Evolutionary conservation across 2,329 filamentous ascomycete genomes (phyloP), one percentile per base, ranked within the genome.

Genomic region (Aspergillus intermedius): DNA sequence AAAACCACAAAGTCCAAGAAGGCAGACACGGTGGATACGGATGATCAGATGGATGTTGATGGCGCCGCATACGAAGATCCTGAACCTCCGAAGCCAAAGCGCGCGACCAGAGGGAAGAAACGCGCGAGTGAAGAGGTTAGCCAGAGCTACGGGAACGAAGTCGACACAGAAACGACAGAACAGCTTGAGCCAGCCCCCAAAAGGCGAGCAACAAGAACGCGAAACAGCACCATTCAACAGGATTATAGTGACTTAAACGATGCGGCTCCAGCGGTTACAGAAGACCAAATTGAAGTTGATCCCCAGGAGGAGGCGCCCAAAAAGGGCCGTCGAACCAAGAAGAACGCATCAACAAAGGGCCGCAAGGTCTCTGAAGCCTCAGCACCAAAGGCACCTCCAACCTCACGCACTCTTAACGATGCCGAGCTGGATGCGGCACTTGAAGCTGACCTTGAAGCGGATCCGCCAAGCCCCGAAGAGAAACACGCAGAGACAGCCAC

Each of bases 381-480:
- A 3, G 68, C 73, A 30, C 78, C 80, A 1, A 76, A 74, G 30
- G 68, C 72, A 0, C 69, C 72, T 1, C 60, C 70, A 6, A 70
- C 72, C n/a, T 68, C 68, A 13, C 66, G 66, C 4, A 66, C 79
- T 9, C 77, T 78, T 0, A 75, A 81, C 47, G 82, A 87, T 51
- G 79, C 82, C 1, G 83, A 86, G 53, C 77, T 87, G 34, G 82
- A 88, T 45, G 77, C 78, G 19, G 80, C 81, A 44, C 71, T 88
- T 1, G 78, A 86, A 58, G 81, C 79, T 2, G 84, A 86, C 49
- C 74, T 87, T 8, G 79, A 84, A 40, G 71, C 75, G 25, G 78
- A 75, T 1, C 60, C 78, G 22, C 76, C 74, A 2, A 39, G 30
- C 25, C 75, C 78, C 12, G 79, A 81, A 41, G 73, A 75, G 30